phyloP scores from a whole-genome alignment of 352 stramenopile species.

The Elongisporangium anandrum region DNA sequence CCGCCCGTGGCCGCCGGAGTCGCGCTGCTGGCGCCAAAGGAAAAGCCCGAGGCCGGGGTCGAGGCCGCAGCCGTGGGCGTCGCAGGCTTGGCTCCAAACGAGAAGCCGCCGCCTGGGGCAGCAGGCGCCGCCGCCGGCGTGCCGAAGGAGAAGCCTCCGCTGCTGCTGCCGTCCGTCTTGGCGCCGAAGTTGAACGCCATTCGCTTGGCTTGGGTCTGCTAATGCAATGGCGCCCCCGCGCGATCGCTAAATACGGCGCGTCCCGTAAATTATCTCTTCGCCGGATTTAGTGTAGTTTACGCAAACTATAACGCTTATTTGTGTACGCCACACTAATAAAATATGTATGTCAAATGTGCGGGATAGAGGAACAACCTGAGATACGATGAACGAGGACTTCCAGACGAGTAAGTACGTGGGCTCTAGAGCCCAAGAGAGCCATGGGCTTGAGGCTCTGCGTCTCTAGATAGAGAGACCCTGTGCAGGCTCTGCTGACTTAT shows the following conservation, averaged over 20 bases:
- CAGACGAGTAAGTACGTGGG: background rate
- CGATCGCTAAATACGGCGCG: background rate
- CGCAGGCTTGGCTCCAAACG: constrained; percentile 9
- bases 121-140: constrained; percentile 7
- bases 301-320: background rate
- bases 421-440: background rate
- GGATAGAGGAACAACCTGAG: background rate
- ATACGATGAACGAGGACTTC: background rate
- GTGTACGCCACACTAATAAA: background rate
- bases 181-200: constrained; percentile 41
- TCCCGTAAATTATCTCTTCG: background rate
- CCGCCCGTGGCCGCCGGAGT: background rate
- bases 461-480: background rate
- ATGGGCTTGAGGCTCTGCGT: background rate
- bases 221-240: background rate
- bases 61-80: constrained; percentile 4
- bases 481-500: background rate
- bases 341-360: background rate
- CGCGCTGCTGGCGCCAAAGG: constrained; percentile 12
- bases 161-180: constrained; percentile 6
- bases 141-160: constrained; percentile 30
- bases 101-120: constrained; percentile 11
- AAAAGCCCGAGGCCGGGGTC: constrained; percentile 16
- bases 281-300: background rate
- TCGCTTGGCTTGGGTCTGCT: background rate